phyloP scores from a whole-genome alignment of 2,329 filamentous ascomycete genomes.

The Claviceps pusilla region DNA sequence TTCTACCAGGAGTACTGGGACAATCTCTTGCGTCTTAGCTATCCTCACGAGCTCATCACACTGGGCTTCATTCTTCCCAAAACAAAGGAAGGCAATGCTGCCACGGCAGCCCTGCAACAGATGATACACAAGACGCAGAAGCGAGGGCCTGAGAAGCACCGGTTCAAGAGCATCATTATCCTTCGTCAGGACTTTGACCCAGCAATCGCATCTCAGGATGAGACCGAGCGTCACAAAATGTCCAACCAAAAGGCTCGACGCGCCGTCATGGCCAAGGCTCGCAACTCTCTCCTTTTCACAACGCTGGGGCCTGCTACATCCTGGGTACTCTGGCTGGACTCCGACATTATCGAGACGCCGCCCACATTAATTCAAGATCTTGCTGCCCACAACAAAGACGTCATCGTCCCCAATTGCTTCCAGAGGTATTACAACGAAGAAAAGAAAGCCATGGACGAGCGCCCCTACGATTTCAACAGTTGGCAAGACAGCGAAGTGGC shows the following conservation, averaged over 20 bases:
- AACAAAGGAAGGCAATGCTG: slow-evolving; percentile 78
- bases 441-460: slow-evolving; percentile 54
- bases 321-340: slow-evolving; percentile 94
- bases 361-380: slow-evolving; percentile 78
- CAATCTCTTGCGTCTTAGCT: slow-evolving; percentile 68
- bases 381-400: slow-evolving; percentile 70
- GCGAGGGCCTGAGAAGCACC: slow-evolving; percentile 55
- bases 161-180: slow-evolving; percentile 88
- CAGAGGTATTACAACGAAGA: slow-evolving; percentile 64
- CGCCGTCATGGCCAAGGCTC: slow-evolving; percentile 80
- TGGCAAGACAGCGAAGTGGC: slow-evolving; percentile 85
- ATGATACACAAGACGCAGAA: slow-evolving; percentile 77
- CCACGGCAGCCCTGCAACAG: slow-evolving; percentile 67
- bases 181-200: slow-evolving; percentile 88
- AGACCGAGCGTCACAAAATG: slow-evolving; percentile 83
- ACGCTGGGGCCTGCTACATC: slow-evolving; percentile 80
- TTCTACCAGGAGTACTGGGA: slow-evolving; percentile 97
- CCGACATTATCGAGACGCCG: slow-evolving; percentile 82
- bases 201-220: slow-evolving; percentile 64
- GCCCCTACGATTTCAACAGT: slow-evolving; percentile 93
- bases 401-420: slow-evolving; percentile 92
- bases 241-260: slow-evolving; percentile 74
- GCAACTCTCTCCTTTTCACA: slow-evolving; percentile 90
- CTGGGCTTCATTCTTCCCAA: slow-evolving; percentile 93
- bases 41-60: slow-evolving; percentile 89